Conservation (phyloP, 2,329 filamentous ascomycete species). For the Colletotrichum tabaci region DNA sequence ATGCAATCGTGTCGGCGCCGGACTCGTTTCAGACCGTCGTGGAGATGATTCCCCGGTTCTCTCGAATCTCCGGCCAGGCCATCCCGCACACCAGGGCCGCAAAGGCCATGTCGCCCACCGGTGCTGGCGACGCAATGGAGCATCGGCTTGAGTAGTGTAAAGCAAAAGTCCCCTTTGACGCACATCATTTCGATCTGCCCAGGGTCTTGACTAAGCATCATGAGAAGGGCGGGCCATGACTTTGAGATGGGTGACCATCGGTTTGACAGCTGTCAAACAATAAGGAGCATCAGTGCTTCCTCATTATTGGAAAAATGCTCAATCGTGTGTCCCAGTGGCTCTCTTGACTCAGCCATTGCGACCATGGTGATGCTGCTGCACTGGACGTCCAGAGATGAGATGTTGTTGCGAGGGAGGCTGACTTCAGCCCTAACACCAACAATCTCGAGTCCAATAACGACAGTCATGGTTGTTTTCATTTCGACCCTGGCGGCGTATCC, state of each 20-base stretch:
- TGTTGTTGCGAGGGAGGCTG: too few species aligned
- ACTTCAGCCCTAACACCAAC: too few species aligned
- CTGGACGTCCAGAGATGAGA: slow-evolving; percentile 65
- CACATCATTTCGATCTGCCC: slow-evolving; percentile 62
- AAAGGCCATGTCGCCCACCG: slow-evolving; percentile 73
- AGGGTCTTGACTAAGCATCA: slow-evolving; percentile 69
- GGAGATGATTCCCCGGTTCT: slow-evolving; percentile 61
- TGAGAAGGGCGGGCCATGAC: too few species aligned
- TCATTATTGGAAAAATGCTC: slow-evolving; percentile 55
- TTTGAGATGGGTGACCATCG: slow-evolving; percentile 64
- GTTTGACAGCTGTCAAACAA: too few species aligned
- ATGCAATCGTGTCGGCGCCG: slow-evolving; percentile 71
- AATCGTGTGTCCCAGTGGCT: slow-evolving; percentile 61
- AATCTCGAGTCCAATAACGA: too few species aligned
- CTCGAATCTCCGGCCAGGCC: slow-evolving; percentile 63
- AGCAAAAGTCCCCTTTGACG: slow-evolving; percentile 65
- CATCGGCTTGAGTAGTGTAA: slow-evolving; percentile 75
- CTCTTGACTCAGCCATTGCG: slow-evolving; percentile 58
- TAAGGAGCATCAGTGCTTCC: too few species aligned
- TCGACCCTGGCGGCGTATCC: too few species aligned
- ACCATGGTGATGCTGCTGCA: slow-evolving; percentile 63
- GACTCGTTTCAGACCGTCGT: slow-evolving; percentile 61
- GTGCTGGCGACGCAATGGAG: slow-evolving; percentile 71
- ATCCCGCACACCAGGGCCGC: slow-evolving; percentile 71
- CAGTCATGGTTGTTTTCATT: too few species aligned